Evolutionary conservation across 2,329 filamentous ascomycete genomes (phyloP), one percentile per base, ranked within the genome.

Genomic region (Fusarium goolgardi): DNA sequence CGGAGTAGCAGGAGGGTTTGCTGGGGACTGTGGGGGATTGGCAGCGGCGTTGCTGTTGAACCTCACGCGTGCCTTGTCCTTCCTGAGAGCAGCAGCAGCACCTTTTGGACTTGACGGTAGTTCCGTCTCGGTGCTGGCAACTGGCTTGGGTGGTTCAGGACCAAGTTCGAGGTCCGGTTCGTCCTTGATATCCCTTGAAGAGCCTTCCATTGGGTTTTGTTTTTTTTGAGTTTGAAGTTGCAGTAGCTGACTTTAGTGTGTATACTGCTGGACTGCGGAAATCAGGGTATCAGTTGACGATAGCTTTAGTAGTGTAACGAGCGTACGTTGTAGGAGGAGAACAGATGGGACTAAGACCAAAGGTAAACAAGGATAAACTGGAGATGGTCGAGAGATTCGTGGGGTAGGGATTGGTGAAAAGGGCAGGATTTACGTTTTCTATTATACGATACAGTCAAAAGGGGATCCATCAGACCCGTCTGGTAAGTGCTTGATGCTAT

Each of bases 1-100:
- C 21, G 65, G 4, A 60, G 58, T 52, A 16, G 57, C 55, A 54
- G 62, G 58, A 7, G 58, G 54, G 39, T 53, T 54, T 31, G 65
- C 55, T n/a, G 71, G 61, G 44, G 55, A 47, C 25, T 62, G 54
- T 13, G 66, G 74, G 47, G 70, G 77, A 60, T 63, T 76, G 40
- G 69, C 74, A 20, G 71, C 80, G 29, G 81, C 80, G 58, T 77
- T 80, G 74, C 81, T 84, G 70, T 84, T 84, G 67, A 84, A 84
- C 9, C 82, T 78, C 29, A 84, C 82, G 29, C 82, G 79, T 4
- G 80, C 81, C 65, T 83, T 84, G 63, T 84, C 82, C 69, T 77
- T 81, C 60, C 55, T 74, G n/a, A 65, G 34, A 29, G 64, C 71
- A 18, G 71, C 70, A 44, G 66, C 65, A 16, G 58, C 62, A 1